Evolutionary conservation across 1,284 basidiomycete genomes (phyloP).

Genomic region (Rhodofomes roseus): DNA sequence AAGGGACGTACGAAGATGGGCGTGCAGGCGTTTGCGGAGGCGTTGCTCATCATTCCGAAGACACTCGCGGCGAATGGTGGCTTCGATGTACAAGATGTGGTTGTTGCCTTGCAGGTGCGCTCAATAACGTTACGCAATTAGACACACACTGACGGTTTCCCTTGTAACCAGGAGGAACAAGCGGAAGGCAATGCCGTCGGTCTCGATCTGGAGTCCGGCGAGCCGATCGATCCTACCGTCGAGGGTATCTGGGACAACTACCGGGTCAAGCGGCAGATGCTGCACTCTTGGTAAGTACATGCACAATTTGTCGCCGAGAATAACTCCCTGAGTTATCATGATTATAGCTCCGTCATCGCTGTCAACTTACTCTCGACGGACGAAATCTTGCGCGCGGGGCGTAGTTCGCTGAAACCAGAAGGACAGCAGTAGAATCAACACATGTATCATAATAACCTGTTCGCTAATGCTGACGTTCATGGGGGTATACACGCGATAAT

Average conservation of each 20-base stretch:
- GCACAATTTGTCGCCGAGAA: constrained; percentile 5
- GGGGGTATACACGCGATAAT: neutral
- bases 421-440: constrained; percentile 48
- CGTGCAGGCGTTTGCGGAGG: constrained; percentile 96
- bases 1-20: constrained; percentile 98
- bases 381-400: constrained; percentile 91
- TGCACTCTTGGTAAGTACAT: constrained; percentile 83
- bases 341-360: constrained; percentile 92
- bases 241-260: constrained; percentile 99
- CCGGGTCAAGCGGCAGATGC: constrained; percentile 97
- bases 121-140: constrained; percentile 5
- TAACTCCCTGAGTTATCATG: constrained; percentile 11
- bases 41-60: constrained; percentile 93
- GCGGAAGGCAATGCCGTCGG: constrained; percentile 90
- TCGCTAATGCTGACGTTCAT: constrained; percentile 1
- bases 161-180: constrained; percentile 87
- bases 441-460: constrained; percentile 6
- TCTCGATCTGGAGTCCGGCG: constrained; percentile 89
- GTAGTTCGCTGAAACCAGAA: constrained; percentile 83
- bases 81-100: constrained; percentile 94
- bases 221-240: constrained; percentile 94
- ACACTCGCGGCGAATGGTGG: constrained; percentile 96
- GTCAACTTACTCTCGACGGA: constrained; percentile 95
- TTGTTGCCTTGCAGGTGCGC: constrained; percentile 83
- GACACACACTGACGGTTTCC: no score